Evolutionary conservation across 2,329 filamentous ascomycete species (phyloP).

Genomic region (Emydomyces testavorans): DNA sequence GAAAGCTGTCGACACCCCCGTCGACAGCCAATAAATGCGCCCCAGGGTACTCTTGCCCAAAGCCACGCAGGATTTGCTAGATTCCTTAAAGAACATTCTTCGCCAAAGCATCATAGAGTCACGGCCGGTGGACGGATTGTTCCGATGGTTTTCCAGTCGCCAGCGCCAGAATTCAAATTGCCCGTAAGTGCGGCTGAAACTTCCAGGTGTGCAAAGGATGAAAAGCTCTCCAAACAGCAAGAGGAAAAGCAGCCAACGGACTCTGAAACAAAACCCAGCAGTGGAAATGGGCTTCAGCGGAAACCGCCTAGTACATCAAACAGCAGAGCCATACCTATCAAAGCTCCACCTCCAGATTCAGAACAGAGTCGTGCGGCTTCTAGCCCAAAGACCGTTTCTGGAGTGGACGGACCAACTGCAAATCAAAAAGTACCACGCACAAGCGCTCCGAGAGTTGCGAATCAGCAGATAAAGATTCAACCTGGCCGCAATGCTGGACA

Average conservation of each 20-base stretch:
- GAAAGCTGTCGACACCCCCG: slow-evolving; percentile 18
- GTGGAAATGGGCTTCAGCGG: background rate
- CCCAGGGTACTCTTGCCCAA: slow-evolving; percentile 25
- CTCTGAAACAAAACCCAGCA: background rate
- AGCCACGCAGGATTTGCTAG: slow-evolving; percentile 35
- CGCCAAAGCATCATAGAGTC: slow-evolving; percentile 40
- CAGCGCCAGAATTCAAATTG: slow-evolving; percentile 30
- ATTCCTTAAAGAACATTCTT: slow-evolving; percentile 39
- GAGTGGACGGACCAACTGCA: background rate
- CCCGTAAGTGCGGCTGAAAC: slow-evolving; percentile 12
- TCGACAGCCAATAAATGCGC: slow-evolving; percentile 28
- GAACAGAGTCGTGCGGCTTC: background rate
- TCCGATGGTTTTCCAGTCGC: slow-evolving; percentile 31
- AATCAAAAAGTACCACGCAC: background rate
- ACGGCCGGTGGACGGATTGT: slow-evolving; percentile 41
- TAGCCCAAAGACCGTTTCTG: background rate
- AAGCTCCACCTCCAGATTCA: background rate
- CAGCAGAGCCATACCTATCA: slow-evolving; percentile 7
- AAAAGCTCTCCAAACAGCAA: background rate
- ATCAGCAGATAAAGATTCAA: background rate
- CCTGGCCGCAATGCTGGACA: background rate
- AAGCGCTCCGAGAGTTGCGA: background rate
- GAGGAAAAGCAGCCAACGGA: background rate
- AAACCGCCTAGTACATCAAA: background rate
- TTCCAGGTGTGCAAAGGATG: background rate